Evolutionary conservation across 306 rosid genomes (phyloP), one percentile per base, ranked within the genome.

Genomic region (Adenanthera pavonina): DNA sequence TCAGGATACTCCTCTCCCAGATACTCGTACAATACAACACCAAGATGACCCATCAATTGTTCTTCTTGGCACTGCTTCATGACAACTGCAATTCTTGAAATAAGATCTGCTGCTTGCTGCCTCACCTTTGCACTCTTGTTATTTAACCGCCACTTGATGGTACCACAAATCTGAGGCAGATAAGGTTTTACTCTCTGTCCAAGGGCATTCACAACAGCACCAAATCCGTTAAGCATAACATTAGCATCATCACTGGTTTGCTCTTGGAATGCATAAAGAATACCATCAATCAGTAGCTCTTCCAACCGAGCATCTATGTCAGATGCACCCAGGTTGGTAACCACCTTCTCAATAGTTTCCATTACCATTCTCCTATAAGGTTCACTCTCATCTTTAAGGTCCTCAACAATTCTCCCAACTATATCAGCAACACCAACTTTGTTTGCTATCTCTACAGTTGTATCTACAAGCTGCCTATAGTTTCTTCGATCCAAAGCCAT

Each of bases 51-150:
- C 98, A 95, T 95, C 88, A 92, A 76, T 68, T 92, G 97, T 62
- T 95, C 98, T 80, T 92, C 98, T 52, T 95, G 97, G 86, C 98
- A 95, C 91, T 95, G 98, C 89, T 90, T 95, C 98, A 95, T 95
- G 65, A 92, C 97, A 57, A 95, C 98, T 43, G 97, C 97, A 80
- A 95, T 92, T 81, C 98, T 91, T 3, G 98, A 92, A 83, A 95
- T 95, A 67, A 95, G 97, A 81, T 95, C 97, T 10, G 98, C 97
- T 0, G 98, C 98, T 81, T 95, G 98, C 84, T 95, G 98, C 62
- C 97, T 90, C 76, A 92, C 98, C 89, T 92, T 95, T 13, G 97
- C 97, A 85, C 97, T 92, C 95, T 95, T 95, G 86, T 95, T 95
- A 83, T 95, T 95, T 85, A 95, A 81, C 15, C 98, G 89, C 98